Evolutionary conservation across 1,284 basidiomycete genomes (phyloP).

Genomic region (Cystobasidium slooffiae): DNA sequence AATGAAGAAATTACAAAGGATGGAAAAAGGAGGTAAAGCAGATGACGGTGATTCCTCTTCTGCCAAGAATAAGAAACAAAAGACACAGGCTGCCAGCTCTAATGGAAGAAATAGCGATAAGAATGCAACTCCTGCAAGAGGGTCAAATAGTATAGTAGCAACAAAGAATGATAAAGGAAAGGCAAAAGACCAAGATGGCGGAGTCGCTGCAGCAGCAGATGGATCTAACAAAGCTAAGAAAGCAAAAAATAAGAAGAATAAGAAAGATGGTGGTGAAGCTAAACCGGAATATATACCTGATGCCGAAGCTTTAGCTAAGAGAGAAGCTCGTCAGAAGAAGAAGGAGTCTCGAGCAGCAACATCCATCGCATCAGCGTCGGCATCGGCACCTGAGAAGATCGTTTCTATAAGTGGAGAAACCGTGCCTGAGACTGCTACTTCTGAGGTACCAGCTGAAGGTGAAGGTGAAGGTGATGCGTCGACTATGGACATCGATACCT

Average conservation of each 20-base stretch:
- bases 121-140: not conserved
- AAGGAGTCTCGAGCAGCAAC: slow-evolving; percentile 6
- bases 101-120: not conserved
- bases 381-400: no score
- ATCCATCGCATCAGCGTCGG: not conserved
- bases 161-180: slow-evolving; percentile 46
- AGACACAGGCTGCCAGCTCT: not conserved
- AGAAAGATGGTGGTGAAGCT: slow-evolving; percentile 13
- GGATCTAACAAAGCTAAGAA: slow-evolving; percentile 43
- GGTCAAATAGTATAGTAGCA: slow-evolving; percentile 45
- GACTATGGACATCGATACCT: slow-evolving; percentile 10
- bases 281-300: slow-evolving; percentile 34
- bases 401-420: not conserved
- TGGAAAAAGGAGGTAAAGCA: slow-evolving; percentile 44
- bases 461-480: not conserved
- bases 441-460: not conserved
- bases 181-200: no score
- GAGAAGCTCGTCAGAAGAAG: slow-evolving; percentile 27
- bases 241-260: slow-evolving; percentile 46
- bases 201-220: no score
- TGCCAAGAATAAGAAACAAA: slow-evolving; percentile 20
- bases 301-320: slow-evolving; percentile 34
- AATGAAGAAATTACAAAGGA: slow-evolving; percentile 65
- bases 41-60: slow-evolving; percentile 40
- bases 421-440: not conserved